Evolutionary conservation across 208 protist genomes (phyloP).

Genomic region (Acanthamoeba healyi): DNA sequence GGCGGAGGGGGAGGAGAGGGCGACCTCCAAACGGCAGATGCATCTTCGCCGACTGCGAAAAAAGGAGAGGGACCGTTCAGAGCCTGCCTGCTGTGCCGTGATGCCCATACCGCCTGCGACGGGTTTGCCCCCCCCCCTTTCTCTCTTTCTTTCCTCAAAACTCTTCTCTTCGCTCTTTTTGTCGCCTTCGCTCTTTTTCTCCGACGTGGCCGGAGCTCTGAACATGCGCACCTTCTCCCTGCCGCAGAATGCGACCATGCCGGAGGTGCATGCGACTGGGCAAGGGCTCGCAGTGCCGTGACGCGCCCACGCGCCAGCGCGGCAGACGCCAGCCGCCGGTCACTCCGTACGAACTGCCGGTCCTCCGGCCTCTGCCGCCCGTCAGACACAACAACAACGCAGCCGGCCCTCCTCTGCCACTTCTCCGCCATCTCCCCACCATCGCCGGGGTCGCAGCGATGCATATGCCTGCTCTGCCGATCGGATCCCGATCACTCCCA

Average conservation of each 20-base stretch:
- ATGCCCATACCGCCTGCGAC: conserved; percentile 9
- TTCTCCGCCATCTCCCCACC: too few relatives aligned
- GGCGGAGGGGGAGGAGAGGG: too few relatives aligned
- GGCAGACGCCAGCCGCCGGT: not conserved
- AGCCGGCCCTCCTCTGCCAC: too few relatives aligned
- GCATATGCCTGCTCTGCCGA: too few relatives aligned
- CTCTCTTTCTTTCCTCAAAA: not conserved
- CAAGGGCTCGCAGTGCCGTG: not conserved
- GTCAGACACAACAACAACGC: not conserved
- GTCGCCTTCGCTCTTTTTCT: not conserved
- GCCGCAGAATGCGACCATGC: not conserved
- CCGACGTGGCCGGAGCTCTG: not conserved
- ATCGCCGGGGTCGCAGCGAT: too few relatives aligned
- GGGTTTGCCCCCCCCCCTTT: not conserved
- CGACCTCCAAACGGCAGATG: not conserved
- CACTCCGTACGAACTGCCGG: not conserved
- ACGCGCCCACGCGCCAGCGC: not conserved
- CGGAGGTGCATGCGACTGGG: not conserved
- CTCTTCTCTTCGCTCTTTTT: not conserved
- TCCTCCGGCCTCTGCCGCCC: not conserved
- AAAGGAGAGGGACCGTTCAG: not conserved
- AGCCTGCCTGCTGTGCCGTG: not conserved
- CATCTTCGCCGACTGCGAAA: not conserved
- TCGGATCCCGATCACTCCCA: too few relatives aligned
- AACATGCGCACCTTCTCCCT: not conserved